Conservation (phyloP, 2,329 filamentous ascomycete species). For the Calonectria naviculata region DNA sequence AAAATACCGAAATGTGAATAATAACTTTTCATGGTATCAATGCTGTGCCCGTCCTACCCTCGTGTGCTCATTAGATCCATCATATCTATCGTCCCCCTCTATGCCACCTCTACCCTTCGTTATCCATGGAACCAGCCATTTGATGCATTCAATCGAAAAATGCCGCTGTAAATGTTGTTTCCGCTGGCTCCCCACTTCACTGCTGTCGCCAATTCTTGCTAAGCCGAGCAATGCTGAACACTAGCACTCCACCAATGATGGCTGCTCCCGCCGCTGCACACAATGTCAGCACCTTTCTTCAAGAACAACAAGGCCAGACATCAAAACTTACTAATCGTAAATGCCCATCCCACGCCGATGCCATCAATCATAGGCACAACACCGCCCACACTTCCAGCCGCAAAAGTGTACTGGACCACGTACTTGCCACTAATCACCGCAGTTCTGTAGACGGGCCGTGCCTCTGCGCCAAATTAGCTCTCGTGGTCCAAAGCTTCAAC, state of each 20-base stretch:
- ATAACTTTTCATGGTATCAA: background rate
- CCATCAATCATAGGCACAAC: conserved; percentile 38
- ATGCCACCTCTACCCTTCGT: background rate
- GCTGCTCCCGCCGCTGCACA: conserved; percentile 22
- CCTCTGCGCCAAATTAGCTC: conserved; percentile 27
- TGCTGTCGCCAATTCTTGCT: conserved; percentile 34
- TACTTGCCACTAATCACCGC: conserved; percentile 41
- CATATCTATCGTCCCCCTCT: too few relatives aligned
- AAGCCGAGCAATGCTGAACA: conserved; percentile 32
- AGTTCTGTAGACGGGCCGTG: conserved; percentile 34
- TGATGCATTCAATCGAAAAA: background rate
- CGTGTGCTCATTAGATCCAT: background rate
- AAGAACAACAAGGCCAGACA: accelerated
- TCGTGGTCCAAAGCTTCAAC: accelerated
- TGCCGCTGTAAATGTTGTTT: background rate
- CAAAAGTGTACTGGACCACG: conserved; percentile 39
- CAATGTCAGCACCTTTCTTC: background rate
- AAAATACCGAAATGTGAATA: too few relatives aligned
- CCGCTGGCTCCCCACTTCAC: background rate
- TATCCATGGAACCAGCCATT: background rate
- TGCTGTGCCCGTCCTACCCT: background rate
- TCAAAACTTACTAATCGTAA: conserved; percentile 35
- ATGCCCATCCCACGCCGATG: conserved; percentile 38
- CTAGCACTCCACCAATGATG: conserved; percentile 20
- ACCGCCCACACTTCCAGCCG: conserved; percentile 38